phyloP scores from a whole-genome alignment of 495 filamentous ascomycete species.

The Pseudoneurospora amorphoporcata region DNA sequence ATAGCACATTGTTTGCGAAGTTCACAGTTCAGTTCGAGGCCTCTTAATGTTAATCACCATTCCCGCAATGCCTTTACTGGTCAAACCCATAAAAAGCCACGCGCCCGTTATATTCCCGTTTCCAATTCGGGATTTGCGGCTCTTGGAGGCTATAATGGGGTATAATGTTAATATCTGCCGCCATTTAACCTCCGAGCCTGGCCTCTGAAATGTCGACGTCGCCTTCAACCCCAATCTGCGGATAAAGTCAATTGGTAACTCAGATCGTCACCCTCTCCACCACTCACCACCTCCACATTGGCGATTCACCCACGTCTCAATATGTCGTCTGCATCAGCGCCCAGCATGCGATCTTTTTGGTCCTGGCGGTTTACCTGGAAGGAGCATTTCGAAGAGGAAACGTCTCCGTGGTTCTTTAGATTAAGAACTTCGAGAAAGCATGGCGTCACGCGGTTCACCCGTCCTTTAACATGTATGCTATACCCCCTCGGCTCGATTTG shows the following conservation, averaged over 20 bases:
- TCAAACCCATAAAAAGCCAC: not conserved
- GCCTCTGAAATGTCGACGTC: not conserved
- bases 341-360: not conserved
- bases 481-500: not conserved
- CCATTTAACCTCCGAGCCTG: not conserved
- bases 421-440: not conserved
- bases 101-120: not conserved
- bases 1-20: not conserved
- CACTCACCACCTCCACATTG: not conserved
- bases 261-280: not conserved
- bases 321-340: not conserved
- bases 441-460: not conserved
- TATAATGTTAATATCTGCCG: not conserved
- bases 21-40: not conserved
- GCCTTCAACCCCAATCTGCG: not conserved
- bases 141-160: not conserved
- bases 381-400: not conserved
- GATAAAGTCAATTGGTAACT: not conserved
- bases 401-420: not conserved
- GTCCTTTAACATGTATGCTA: not conserved
- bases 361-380: not conserved
- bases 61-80: not conserved
- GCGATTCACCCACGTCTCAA: not conserved
- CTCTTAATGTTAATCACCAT: not conserved
- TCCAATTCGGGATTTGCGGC: not conserved